Conservation (phyloP, 2,329 filamentous ascomycete species). For the Arthroderma uncinatum region DNA sequence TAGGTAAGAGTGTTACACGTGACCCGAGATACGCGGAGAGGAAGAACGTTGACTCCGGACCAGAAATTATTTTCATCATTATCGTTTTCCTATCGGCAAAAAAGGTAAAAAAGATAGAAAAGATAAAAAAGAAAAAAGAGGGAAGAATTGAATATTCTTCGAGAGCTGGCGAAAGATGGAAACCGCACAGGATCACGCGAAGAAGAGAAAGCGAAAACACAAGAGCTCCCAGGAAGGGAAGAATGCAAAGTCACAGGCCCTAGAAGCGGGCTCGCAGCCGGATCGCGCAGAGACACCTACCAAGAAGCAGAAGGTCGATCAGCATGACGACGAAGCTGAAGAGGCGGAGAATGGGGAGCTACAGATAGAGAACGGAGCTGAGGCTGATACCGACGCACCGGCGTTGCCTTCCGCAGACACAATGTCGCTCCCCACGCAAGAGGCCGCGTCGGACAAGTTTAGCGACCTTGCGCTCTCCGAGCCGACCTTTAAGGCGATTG, state of each 20-base stretch:
- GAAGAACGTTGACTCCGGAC: too few species aligned
- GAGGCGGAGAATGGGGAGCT: background rate
- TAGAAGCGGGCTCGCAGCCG: background rate
- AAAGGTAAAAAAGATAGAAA: background rate
- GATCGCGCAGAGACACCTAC: background rate
- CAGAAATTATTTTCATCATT: conserved; percentile 17
- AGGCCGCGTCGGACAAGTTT: conserved; percentile 44
- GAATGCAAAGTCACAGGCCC: background rate
- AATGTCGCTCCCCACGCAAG: conserved; percentile 48
- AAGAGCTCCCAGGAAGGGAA: conserved; percentile 19
- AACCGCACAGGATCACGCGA: conserved; percentile 28
- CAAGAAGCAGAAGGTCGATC: conserved; percentile 10
- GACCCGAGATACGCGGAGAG: background rate
- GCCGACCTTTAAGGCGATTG: conserved; percentile 49
- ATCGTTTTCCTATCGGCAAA: conserved; percentile 11
- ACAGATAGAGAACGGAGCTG: conserved; percentile 25
- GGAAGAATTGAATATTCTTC: background rate
- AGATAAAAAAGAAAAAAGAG: too few species aligned
- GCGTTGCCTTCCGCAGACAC: conserved; percentile 43
- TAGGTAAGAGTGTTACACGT: background rate
- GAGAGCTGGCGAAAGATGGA: conserved; percentile 25
- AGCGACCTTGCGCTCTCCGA: conserved; percentile 6
- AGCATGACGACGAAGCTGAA: conserved; percentile 23
- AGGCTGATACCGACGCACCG: conserved; percentile 19
- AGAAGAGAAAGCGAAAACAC: conserved; percentile 39